Conservation (phyloP, 2,329 filamentous ascomycete species). For the Lachnellula willkommii region DNA sequence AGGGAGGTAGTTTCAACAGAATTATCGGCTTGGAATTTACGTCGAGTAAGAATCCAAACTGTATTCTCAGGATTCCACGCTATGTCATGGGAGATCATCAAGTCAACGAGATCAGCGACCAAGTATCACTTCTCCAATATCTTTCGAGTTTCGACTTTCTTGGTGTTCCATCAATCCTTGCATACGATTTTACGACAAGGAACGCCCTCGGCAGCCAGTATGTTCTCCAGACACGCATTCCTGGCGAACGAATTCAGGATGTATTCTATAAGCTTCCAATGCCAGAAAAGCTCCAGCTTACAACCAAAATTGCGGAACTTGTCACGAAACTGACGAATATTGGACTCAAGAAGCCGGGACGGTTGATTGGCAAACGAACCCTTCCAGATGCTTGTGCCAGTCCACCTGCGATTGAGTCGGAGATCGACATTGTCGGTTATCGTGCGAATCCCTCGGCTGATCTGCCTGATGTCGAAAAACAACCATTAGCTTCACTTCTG, state of each 20-base stretch:
- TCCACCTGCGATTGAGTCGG: not conserved
- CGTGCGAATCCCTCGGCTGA: conserved; percentile 3
- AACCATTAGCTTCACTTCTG: conserved; percentile 2
- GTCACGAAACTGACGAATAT: conserved; percentile 9
- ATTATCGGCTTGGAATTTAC: conserved; percentile 14
- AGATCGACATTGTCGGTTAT: conserved; percentile 4
- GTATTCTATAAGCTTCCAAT: conserved; percentile 12
- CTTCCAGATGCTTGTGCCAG: not conserved
- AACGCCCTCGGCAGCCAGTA: conserved; percentile 14
- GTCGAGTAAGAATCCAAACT: not conserved
- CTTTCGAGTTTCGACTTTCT: conserved; percentile 4
- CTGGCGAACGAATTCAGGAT: not conserved
- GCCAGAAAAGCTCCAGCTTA: conserved; percentile 14
- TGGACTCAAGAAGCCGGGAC: conserved; percentile 1
- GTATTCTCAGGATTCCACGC: conserved; percentile 17
- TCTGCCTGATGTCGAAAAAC: not conserved
- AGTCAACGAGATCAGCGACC: conserved; percentile 8
- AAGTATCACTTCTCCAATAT: conserved; percentile 11
- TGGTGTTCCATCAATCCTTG: conserved; percentile 3
- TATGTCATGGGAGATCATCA: not conserved
- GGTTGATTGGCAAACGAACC: not conserved
- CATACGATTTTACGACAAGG: conserved; percentile 13
- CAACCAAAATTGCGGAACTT: conserved; percentile 8
- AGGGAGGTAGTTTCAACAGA: conserved; percentile 16
- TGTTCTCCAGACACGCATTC: conserved; percentile 15